These are phyloP conservation scores for Candolleomyces efflorescens DNA, from an alignment of 768 basidiomycete species.

Conservation along the genomic window DNA sequence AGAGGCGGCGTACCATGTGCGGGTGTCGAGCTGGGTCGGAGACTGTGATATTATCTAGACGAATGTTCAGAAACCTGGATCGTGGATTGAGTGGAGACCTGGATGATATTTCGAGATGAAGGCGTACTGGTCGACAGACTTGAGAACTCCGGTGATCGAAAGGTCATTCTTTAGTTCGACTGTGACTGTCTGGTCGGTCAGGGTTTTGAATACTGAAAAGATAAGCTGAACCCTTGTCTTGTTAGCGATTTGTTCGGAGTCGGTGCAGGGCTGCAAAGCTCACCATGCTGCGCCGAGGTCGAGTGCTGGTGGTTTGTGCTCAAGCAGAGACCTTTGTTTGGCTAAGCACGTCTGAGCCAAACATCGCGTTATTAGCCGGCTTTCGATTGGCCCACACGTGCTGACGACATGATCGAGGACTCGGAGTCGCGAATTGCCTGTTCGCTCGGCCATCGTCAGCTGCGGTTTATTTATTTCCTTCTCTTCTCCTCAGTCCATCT, in stretches of 20 bases:
- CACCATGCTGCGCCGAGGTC: not conserved
- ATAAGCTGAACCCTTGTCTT: conserved; percentile 56
- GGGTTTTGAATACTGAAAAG: conserved; percentile 98
- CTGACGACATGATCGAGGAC: not conserved
- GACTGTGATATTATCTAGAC: conserved; percentile 90
- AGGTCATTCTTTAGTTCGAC: conserved; percentile 99
- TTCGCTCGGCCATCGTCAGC: too few species aligned
- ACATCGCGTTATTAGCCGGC: not conserved
- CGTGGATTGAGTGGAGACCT: conserved; percentile 3
- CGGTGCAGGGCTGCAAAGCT: not conserved
- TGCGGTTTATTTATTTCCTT: not conserved
- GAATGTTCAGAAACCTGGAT: conserved; percentile 87
- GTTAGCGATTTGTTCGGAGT: not conserved
- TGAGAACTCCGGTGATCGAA: conserved; percentile 90
- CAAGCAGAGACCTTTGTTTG: not conserved
- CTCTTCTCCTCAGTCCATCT: not conserved
- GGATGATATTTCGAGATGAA: conserved; percentile 16
- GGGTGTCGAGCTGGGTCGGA: conserved; percentile 91
- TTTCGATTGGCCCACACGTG: not conserved
- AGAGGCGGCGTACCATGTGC: conserved; percentile 72
- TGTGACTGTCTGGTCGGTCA: conserved; percentile 94
- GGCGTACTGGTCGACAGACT: conserved; percentile 95
- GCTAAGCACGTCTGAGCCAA: not conserved
- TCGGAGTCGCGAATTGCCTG: not conserved
- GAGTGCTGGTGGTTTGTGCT: too few species aligned